A percentile compares a stretch with the other conserved stretches of the same genome.
Evolutionary conservation across 441 rosid species (phyloP).

Genomic region (Syzygium malaccense): DNA sequence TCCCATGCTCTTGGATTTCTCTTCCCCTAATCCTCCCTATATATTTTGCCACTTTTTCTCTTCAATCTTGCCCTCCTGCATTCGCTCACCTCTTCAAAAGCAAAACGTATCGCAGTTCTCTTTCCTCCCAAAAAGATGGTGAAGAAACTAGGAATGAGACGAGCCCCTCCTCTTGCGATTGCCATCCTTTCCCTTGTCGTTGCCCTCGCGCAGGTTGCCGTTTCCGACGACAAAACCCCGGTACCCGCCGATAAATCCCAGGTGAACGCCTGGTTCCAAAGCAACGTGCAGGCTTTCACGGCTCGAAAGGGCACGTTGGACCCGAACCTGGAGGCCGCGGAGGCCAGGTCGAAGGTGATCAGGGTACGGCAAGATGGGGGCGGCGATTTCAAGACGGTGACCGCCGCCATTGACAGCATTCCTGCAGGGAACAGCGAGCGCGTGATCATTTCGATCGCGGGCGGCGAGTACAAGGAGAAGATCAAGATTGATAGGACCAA

Average conservation of each 20-base stretch:
- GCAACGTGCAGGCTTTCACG: slow-evolving; percentile 13
- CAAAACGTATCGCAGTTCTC: background rate
- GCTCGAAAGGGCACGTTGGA: slow-evolving; percentile 16
- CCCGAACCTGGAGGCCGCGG: slow-evolving; percentile 21
- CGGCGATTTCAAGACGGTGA: slow-evolving; percentile 33
- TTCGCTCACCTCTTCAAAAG: background rate
- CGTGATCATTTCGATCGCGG: slow-evolving; percentile 26
- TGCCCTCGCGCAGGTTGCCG: background rate
- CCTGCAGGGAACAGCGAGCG: slow-evolving; percentile 27
- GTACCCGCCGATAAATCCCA: slow-evolving; percentile 16
- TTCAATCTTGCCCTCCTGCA: background rate
- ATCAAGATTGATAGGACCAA: slow-evolving; percentile 16
- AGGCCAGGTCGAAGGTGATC: slow-evolving; percentile 9
- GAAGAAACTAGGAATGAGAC: background rate
- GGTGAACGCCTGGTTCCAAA: slow-evolving; percentile 17
- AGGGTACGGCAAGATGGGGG: slow-evolving; percentile 30
- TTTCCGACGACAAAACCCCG: background rate
- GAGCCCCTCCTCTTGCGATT: background rate
- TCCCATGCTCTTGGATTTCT: background rate
- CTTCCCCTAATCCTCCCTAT: background rate
- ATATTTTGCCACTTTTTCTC: background rate
- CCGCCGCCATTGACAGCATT: slow-evolving; percentile 27
- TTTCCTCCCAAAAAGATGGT: background rate
- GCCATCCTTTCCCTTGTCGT: background rate
- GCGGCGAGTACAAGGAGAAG: slow-evolving; percentile 33